Base-by-base conservation (phyloP, 225 moss, liverwort and hornwort species). In the Lunularia cruciata region DNA sequence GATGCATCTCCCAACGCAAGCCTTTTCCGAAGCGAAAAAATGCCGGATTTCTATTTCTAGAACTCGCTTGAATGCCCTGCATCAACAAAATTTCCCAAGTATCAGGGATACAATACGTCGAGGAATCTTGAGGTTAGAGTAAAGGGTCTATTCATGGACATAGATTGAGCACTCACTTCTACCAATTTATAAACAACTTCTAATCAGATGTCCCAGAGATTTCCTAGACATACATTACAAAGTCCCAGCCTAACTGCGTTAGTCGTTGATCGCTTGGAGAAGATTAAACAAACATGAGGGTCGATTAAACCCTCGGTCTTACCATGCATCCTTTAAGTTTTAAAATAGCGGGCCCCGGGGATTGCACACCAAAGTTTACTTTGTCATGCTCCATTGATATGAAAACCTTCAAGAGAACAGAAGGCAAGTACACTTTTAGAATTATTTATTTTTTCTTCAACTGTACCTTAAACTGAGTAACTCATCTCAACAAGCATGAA, bases 31-130 rank as follows among this genome's bases (percentile, higher is more conserved):
- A 95, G 61, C 75, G 83, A 69, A 86, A 85, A 43, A 89, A 83
- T 27, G 89, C 82, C 42, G 91, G 82, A 72, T 88, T 95, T 22
- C 77, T 80, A 73, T 89, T 86, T 62, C 76, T 85, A 4, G 94
- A 95, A 63, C 80, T 79, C 1, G 86, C 64, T 84, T 95, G 94
- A 38, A 80, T 85, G 28, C 91, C 94, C 91, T 95, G 86, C 10
- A 48, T 12, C 49, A 11, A 28, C 35, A 73, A 19, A 65, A 39
- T 34, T 48, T 15, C 39, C 23, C 26, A 11, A 25, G 8, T 25
- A 37, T 61, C 39, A 61, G 39, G 26, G 8, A 16, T 43, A 11
- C 3, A 16, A 43, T 11, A 0, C 14, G 8, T 30, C n/a, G 3
- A 34, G 56, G 22, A 6, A 71, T 3, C 15, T n/a, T n/a, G n/a